Percentiles rank a stretch among this genome's conserved stretches.
Evolutionary conservation across 306 rosid genomes (phyloP).

Genomic region (Vigna hirtella): DNA sequence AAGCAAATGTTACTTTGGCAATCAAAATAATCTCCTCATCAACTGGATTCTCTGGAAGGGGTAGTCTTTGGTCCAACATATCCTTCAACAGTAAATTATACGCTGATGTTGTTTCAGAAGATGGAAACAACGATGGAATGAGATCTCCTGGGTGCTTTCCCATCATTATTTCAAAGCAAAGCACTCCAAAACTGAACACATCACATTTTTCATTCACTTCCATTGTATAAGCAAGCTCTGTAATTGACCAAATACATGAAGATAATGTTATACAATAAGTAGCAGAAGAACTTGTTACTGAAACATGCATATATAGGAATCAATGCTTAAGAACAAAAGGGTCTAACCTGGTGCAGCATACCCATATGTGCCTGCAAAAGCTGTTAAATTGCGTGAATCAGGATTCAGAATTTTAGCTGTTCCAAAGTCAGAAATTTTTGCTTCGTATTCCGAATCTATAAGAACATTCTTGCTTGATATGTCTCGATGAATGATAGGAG

Average conservation of each 20-base stretch:
- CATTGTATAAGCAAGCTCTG: slow-evolving; percentile 26
- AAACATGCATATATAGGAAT: background rate
- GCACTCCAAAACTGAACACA: slow-evolving; percentile 24
- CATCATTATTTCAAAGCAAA: slow-evolving; percentile 20
- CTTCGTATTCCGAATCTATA: slow-evolving; percentile 21
- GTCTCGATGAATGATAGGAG: slow-evolving; percentile 37
- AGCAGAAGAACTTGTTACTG: background rate
- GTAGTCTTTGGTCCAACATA: slow-evolving; percentile 5
- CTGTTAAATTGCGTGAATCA: background rate
- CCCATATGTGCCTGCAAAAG: slow-evolving; percentile 19
- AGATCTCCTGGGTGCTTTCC: slow-evolving; percentile 32
- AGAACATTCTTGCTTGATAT: slow-evolving; percentile 38
- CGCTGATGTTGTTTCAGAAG: background rate
- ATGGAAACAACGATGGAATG: background rate
- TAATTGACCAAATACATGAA: background rate
- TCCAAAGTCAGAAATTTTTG: slow-evolving; percentile 21
- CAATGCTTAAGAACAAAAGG: background rate
- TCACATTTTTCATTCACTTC: slow-evolving; percentile 27
- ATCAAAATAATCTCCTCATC: background rate
- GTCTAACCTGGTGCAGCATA: slow-evolving; percentile 35
- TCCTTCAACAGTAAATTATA: slow-evolving; percentile 3
- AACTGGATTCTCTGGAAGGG: slow-evolving; percentile 7
- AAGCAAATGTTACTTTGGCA: background rate
- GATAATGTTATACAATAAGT: background rate
- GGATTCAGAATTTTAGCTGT: slow-evolving; percentile 27